phyloP scores from a whole-genome alignment of 2,329 filamentous ascomycete genomes.

The Fusarium virguliforme region DNA sequence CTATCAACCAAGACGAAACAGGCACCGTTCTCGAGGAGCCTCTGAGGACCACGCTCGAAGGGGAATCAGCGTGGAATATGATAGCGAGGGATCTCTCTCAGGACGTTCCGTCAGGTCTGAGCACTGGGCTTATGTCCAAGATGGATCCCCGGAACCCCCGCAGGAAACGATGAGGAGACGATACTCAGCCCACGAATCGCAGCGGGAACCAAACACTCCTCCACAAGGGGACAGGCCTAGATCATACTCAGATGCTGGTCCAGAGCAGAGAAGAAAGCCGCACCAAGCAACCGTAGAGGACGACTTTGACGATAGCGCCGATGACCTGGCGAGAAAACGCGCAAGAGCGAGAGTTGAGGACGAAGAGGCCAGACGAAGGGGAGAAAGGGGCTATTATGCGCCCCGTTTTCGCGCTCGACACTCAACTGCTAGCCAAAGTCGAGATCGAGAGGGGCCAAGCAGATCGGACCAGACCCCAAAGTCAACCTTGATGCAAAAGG shows the following conservation, averaged over 20 bases:
- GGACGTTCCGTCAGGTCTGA: not conserved
- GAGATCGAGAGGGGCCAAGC: not conserved
- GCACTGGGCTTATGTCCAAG: constrained; percentile 1
- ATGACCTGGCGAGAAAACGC: not conserved
- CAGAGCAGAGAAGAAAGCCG: not conserved
- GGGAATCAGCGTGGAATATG: not conserved
- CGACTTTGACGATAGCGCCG: not conserved
- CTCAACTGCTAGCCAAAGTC: not conserved
- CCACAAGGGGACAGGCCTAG: not conserved
- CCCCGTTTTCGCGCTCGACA: not conserved
- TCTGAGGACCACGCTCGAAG: not conserved
- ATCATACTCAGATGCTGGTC: not conserved
- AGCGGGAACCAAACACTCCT: not conserved
- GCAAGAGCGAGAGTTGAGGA: not conserved
- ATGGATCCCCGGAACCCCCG: not conserved
- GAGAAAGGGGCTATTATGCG: not conserved
- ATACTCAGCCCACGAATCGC: not conserved
- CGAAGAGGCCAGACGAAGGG: not conserved
- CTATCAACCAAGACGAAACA: not conserved
- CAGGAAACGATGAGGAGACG: not conserved
- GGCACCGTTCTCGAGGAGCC: not conserved
- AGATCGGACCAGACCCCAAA: not conserved
- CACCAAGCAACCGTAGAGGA: not conserved
- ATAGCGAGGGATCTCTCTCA: not conserved
- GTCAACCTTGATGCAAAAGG: not conserved